Percentiles rank a stretch among this genome's conserved stretches.
phyloP scores from a whole-genome alignment of 1,284 basidiomycete genomes.

The Cerioporus squamosus region DNA sequence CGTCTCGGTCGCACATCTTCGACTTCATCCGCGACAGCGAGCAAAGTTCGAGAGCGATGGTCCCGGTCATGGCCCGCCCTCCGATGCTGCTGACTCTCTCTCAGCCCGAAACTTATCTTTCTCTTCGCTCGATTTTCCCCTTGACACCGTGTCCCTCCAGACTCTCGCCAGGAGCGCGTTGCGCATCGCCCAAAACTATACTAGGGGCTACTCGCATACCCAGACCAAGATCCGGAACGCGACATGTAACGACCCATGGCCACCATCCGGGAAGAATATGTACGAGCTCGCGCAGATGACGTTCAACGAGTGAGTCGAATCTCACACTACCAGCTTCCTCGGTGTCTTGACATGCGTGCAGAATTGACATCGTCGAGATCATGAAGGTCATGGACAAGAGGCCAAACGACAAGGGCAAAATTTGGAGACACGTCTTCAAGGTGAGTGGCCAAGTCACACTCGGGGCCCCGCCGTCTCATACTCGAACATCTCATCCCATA shows the following conservation, averaged over 20 bases:
- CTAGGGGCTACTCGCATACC: slow-evolving; percentile 89
- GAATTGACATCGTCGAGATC: slow-evolving; percentile 96
- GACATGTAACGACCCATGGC: slow-evolving; percentile 97
- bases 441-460: too few relatives aligned
- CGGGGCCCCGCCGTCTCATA: too few relatives aligned
- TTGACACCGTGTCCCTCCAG: slow-evolving; percentile 40
- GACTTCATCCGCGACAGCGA: too few relatives aligned
- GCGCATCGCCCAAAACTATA: slow-evolving; percentile 89
- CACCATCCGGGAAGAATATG: slow-evolving; percentile 96
- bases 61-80: too few relatives aligned
- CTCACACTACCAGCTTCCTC: background rate
- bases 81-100: too few relatives aligned
- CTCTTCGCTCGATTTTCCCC: too few relatives aligned
- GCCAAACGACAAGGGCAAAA: slow-evolving; percentile 98
- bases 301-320: slow-evolving; percentile 84
- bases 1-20: too few relatives aligned
- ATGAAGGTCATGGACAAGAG: slow-evolving; percentile 99
- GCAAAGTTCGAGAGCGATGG: too few relatives aligned
- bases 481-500: too few relatives aligned
- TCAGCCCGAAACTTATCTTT: too few relatives aligned
- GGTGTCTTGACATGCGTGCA: slow-evolving; percentile 35
- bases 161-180: slow-evolving; percentile 65
- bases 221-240: slow-evolving; percentile 95
- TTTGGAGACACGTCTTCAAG: slow-evolving; percentile 99
- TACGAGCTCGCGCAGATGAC: slow-evolving; percentile 96